Conservation (phyloP, 768 basidiomycete species). For the Russula abietina region DNA sequence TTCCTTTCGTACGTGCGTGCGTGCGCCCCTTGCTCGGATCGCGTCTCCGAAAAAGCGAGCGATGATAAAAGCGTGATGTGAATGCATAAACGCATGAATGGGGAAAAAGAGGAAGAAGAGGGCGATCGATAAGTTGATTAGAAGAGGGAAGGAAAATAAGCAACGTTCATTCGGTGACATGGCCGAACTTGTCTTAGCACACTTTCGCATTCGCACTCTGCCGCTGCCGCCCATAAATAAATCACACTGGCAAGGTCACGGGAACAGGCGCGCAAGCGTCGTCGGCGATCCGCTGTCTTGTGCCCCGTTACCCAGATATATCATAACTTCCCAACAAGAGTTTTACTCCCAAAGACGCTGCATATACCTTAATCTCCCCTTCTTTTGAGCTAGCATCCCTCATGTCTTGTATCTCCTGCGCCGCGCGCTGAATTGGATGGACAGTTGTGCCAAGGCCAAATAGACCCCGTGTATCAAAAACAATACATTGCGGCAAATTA, state of each 20-base stretch:
- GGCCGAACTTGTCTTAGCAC: constrained; percentile 17
- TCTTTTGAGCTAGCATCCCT: constrained; percentile 3
- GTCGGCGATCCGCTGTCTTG: constrained; percentile 13
- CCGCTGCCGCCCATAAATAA: constrained; percentile 24
- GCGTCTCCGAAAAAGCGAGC: not conserved
- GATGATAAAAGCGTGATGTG: not conserved
- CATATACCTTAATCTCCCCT: constrained; percentile 5
- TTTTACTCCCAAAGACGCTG: not conserved
- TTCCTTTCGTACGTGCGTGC: too few relatives aligned
- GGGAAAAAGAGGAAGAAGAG: not conserved
- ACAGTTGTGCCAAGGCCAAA: too few relatives aligned
- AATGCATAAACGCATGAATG: not conserved
- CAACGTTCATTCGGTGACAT: constrained; percentile 3
- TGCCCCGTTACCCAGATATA: constrained; percentile 16
- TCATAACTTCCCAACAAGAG: not conserved
- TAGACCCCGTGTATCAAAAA: not conserved
- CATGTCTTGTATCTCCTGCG: not conserved
- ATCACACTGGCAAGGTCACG: constrained; percentile 2
- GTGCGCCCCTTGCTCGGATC: too few relatives aligned
- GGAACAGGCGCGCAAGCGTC: constrained; percentile 5
- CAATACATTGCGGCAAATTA: not conserved
- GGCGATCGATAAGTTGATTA: not conserved
- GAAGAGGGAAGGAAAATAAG: constrained; percentile 1
- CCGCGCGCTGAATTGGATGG: not conserved
- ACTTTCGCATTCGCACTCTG: too few relatives aligned